phyloP scores from a whole-genome alignment of 495 filamentous ascomycete genomes.

The Jackrogersella minutella region DNA sequence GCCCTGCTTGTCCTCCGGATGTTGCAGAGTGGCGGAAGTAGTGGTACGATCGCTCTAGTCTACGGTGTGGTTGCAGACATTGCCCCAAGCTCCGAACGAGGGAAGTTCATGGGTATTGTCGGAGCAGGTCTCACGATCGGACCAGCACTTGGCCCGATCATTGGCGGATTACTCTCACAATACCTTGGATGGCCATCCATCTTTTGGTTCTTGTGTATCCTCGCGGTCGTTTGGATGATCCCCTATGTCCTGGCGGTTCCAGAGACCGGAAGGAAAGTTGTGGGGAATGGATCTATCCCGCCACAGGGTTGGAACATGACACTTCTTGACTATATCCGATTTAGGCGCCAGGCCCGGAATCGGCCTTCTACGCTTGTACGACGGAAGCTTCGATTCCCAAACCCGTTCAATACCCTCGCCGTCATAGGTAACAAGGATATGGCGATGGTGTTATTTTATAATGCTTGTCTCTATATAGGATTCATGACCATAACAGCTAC shows the following conservation, averaged over 20 bases:
- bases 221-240: slow-evolving; percentile 60
- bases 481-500: slow-evolving; percentile 59
- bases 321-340: slow-evolving; percentile 51
- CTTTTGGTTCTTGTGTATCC: slow-evolving; percentile 78
- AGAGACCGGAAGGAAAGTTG: slow-evolving; percentile 74
- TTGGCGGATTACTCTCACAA: slow-evolving; percentile 70
- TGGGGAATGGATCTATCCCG: slow-evolving; percentile 72
- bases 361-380: slow-evolving; percentile 43
- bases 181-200: slow-evolving; percentile 74
- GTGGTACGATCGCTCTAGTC: slow-evolving; percentile 63
- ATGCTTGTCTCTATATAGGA: slow-evolving; percentile 61
- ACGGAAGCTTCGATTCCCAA: slow-evolving; percentile 69
- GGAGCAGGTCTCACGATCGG: slow-evolving; percentile 61
- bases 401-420: slow-evolving; percentile 72
- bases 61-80: slow-evolving; percentile 71
- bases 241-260: slow-evolving; percentile 65
- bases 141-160: slow-evolving; percentile 65
- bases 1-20: slow-evolving; percentile 68
- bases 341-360: slow-evolving; percentile 42
- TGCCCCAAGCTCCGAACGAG: slow-evolving; percentile 63
- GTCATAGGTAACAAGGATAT: slow-evolving; percentile 73
- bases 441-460: slow-evolving; percentile 50
- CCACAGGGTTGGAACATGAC: slow-evolving; percentile 63
- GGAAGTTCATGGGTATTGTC: slow-evolving; percentile 66
- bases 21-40: slow-evolving; percentile 69